These are phyloP conservation scores for Microbotryum silenes-acaulis DNA, from an alignment of 1,284 basidiomycete genomes.

Conservation along the genomic window DNA sequence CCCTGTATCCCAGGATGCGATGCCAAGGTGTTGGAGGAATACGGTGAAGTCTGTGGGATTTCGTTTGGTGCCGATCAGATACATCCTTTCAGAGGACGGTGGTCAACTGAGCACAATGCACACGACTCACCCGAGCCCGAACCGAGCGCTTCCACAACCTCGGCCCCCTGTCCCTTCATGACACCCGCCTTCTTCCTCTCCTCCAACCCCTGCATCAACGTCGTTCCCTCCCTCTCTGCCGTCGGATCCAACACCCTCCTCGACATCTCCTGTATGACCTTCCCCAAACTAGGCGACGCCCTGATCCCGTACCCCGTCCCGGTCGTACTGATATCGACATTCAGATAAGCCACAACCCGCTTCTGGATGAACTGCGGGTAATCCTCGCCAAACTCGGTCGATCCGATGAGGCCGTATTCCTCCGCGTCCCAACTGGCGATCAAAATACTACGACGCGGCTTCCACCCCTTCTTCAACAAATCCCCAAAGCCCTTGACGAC, in stretches of 20 bases:
- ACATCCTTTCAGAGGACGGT: no score
- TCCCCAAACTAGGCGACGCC: conserved; percentile 68
- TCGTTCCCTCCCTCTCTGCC: conserved; percentile 5
- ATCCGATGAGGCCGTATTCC: conserved; percentile 55
- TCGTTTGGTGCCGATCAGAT: no score
- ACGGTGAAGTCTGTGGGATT: conserved; percentile 56
- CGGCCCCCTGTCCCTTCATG: background rate
- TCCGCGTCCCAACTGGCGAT: conserved; percentile 90
- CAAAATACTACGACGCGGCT: conserved; percentile 77
- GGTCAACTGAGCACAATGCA: no score
- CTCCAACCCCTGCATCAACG: background rate
- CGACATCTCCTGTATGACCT: conserved; percentile 61
- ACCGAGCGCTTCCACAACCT: conserved; percentile 10
- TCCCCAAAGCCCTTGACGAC: conserved; percentile 71
- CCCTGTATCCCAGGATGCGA: conserved; percentile 41
- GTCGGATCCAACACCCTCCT: conserved; percentile 55
- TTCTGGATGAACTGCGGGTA: conserved; percentile 37
- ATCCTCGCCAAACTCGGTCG: conserved; percentile 44
- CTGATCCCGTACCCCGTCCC: conserved; percentile 56
- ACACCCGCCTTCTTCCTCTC: background rate
- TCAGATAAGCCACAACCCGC: conserved; percentile 70
- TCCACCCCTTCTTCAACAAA: conserved; percentile 70
- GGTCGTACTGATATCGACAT: conserved; percentile 55
- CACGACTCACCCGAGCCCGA: conserved; percentile 26
- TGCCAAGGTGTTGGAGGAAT: conserved; percentile 51